Evolutionary conservation across 805 yeast species (phyloP).

Genomic region (Nakazawaea wyomingensis): DNA sequence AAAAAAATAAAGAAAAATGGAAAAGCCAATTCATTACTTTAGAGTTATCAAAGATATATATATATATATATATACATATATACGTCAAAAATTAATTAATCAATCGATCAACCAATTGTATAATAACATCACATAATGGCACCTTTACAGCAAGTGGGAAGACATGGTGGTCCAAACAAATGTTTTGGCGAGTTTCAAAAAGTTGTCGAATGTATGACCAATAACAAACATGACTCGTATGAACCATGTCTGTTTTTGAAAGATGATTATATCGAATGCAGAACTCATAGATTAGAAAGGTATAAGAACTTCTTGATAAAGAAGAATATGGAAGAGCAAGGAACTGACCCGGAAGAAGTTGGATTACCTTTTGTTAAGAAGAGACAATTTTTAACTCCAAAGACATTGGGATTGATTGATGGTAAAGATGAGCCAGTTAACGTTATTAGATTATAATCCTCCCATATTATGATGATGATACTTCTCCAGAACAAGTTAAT

Average conservation of each 20-base stretch:
- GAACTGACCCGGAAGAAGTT: conserved; percentile 22
- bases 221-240: conserved; percentile 22
- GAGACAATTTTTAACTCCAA: conserved; percentile 33
- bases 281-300: conserved; percentile 31
- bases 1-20: too few relatives aligned
- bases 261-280: conserved; percentile 32
- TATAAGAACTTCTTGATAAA: conserved; percentile 30
- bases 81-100: background rate
- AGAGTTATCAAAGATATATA: too few relatives aligned
- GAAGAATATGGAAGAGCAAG: conserved; percentile 26
- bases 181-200: conserved; percentile 33
- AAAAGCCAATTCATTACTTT: too few relatives aligned
- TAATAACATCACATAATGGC: too few relatives aligned
- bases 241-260: conserved; percentile 28
- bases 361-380: conserved; percentile 35
- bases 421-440: conserved; percentile 24
- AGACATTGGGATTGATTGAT: conserved; percentile 31
- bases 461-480: too few relatives aligned
- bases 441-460: conserved; percentile 8
- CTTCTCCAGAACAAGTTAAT: too few relatives aligned
- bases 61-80: too few relatives aligned
- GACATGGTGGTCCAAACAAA: conserved; percentile 32
- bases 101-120: background rate
- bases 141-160: conserved; percentile 17
- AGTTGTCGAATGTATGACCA: conserved; percentile 34